Percentiles rank a stretch among this genome's conserved stretches.
These are phyloP conservation scores for Hypoxylon sp. DNA, from an alignment of 2,329 filamentous ascomycete genomes.

Conservation along the genomic window DNA sequence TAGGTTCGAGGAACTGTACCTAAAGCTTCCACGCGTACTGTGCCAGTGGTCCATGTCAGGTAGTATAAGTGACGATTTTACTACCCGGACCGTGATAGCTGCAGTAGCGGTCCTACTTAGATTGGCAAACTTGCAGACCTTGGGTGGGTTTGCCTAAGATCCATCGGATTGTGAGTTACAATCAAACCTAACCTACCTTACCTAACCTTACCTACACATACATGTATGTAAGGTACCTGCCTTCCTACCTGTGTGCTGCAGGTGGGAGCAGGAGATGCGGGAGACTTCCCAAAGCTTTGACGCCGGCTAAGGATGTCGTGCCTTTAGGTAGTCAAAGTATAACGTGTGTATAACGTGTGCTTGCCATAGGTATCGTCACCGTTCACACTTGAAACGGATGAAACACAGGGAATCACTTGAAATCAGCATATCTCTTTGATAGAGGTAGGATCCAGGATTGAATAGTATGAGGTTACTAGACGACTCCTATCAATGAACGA, in stretches of 20 bases:
- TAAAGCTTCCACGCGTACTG: conserved; percentile 16
- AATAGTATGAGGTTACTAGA: not conserved
- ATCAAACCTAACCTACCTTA: too few relatives aligned
- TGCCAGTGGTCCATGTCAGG: not conserved
- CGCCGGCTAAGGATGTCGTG: conserved; percentile 3
- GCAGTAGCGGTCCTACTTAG: not conserved
- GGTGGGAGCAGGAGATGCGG: conserved; percentile 10
- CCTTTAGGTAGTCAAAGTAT: conserved; percentile 1
- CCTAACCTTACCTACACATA: conserved; percentile 25
- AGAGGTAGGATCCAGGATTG: too few relatives aligned
- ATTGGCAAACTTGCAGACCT: conserved; percentile 11
- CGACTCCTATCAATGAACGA: not conserved
- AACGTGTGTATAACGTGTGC: not conserved
- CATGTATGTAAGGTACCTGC: conserved; percentile 29
- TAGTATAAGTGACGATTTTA: conserved; percentile 8
- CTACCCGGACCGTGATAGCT: conserved; percentile 7
- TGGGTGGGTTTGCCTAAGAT: conserved; percentile 5
- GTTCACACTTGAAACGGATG: conserved; percentile 2
- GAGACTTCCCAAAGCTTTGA: conserved; percentile 17
- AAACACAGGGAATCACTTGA: not conserved
- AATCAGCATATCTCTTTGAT: too few relatives aligned
- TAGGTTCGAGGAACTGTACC: conserved; percentile 12
- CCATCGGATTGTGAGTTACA: conserved; percentile 10
- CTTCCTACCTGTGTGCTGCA: not conserved
- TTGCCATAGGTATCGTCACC: not conserved